Base-by-base conservation (phyloP, 805 yeast genomes). In the Wickerhamiella galacta region DNA sequence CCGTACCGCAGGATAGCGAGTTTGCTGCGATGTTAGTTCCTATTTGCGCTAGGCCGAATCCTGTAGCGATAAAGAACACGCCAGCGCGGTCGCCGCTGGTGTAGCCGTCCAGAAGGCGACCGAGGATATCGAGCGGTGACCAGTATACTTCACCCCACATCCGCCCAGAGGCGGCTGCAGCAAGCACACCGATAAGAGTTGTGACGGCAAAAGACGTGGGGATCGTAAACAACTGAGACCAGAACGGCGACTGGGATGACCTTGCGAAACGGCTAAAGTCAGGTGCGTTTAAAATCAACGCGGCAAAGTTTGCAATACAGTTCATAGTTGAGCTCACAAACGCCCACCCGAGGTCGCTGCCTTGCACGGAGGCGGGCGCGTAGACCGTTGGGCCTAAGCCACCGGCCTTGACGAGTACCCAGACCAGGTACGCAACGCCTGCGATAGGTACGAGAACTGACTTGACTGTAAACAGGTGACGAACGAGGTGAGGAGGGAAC, bases 221-320 rank as follows among this genome's bases (percentile, higher is more conserved):
- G 38, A 82, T 69, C 3, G 83, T 60, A 23, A 75, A 47, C 8
- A 44, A 40, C 52, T 72, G 80, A 1, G 79, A 64, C 50, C 61
- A 58, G n/a, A 31, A 32, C 12, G 36, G 21, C 14, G 72, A 60
- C 27, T 45, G 52, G 32, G 66, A 61, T 16, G 70, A 72, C 41
- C 63, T 66, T 11, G 92, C 75, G 57, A 79, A 74, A 54, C 94
- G 69, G 17, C 90, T 65, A 53, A 81, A 80, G 60, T 81, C 94
- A 1, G 93, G 90, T 15, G 85, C 77, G 56, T 81, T 81, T 31
- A 76, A 68, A 48, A 81, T 75, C 49, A 81, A 63, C 11, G 93
- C 76, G 3, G 92, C 87, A 49, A 80, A 81, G 55, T 80, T 80
- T 21, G 87, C 79, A 40, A 81, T 57, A n/a, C 81, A 64, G 52